Base-by-base conservation (phyloP, 2,329 filamentous ascomycete species). In the Coniochaeta sp. region DNA sequence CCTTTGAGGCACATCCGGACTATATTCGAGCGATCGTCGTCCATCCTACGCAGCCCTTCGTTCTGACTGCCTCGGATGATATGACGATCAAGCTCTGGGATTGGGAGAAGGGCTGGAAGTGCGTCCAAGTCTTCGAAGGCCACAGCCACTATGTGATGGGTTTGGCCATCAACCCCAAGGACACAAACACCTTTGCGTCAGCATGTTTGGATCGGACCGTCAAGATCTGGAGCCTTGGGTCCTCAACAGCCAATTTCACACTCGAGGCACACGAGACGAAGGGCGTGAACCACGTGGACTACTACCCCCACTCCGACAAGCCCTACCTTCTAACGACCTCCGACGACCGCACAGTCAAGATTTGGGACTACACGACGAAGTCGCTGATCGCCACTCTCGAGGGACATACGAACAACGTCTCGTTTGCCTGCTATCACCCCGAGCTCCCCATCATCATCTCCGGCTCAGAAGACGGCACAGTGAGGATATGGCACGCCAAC, bases 1-100 rank as follows among this genome's bases (percentile, higher is more conserved):
- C 90, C 17, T 98, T 97, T 76, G 93, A 98, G 79, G 93, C 93
- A 58, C 95, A 99, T 73, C 95, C 95, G 63, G 95, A 99, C 76
- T 99, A 99, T 72, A 98, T 99, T 73, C 90, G 95, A 69, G 93
- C 95, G 58, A 97, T 99, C 68, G 91, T 89, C 64, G 91, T 99
- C 40, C 95, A 99, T 74, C 95, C 95, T 7, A 92, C 92, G 52
- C 92, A 96, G 72, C 93, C 95, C 1, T 98, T 97, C 70, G 91
- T 98, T 59, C 82, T 99, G 62, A 99, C 95, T 59, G 95, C 95
- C 65, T 95, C 90, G 65, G 93, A 97, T 89, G 93, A 97, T 73
- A 96, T 96, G 92, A 96, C 92, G 61, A 96, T 97, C 73, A 96
- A 95, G 82, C 82, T 97, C 58, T 99, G 95, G 93, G 93, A 99